Conservation (phyloP, 1,284 basidiomycete species). For the Ganoderma leucocontextum region DNA sequence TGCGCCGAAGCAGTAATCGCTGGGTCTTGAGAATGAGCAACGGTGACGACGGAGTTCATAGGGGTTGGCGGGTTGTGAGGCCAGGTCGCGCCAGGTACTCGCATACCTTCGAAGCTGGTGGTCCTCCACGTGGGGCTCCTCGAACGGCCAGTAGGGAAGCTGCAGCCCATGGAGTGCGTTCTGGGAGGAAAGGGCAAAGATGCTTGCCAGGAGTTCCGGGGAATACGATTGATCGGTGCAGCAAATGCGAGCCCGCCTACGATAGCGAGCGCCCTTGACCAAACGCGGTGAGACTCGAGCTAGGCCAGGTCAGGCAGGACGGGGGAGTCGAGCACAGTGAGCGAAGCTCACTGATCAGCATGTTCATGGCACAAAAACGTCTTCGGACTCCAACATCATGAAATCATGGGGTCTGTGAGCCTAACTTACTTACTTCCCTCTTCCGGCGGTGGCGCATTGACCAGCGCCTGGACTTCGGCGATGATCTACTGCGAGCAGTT, state of each 20-base stretch:
- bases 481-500: background rate
- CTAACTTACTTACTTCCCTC: background rate
- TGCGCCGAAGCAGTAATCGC: background rate
- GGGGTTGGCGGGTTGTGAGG: background rate
- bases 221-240: conserved; percentile 13
- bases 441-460: background rate
- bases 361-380: background rate
- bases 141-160: background rate
- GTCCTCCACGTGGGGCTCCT: background rate
- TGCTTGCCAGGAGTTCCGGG: conserved; percentile 9
- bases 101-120: conserved; percentile 1
- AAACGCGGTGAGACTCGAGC: background rate
- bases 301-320: background rate
- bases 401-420: background rate
- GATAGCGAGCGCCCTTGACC: background rate
- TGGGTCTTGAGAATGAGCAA: background rate
- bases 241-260: background rate
- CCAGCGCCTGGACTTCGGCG: background rate
- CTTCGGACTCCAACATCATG: background rate
- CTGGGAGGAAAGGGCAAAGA: conserved; percentile 5
- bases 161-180: background rate
- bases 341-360: background rate
- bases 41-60: background rate
- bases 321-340: background rate
- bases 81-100: conserved; percentile 5